These are phyloP conservation scores for Fusarium sp. DNA, from an alignment of 2,329 filamentous ascomycete genomes.

Conservation along the genomic window DNA sequence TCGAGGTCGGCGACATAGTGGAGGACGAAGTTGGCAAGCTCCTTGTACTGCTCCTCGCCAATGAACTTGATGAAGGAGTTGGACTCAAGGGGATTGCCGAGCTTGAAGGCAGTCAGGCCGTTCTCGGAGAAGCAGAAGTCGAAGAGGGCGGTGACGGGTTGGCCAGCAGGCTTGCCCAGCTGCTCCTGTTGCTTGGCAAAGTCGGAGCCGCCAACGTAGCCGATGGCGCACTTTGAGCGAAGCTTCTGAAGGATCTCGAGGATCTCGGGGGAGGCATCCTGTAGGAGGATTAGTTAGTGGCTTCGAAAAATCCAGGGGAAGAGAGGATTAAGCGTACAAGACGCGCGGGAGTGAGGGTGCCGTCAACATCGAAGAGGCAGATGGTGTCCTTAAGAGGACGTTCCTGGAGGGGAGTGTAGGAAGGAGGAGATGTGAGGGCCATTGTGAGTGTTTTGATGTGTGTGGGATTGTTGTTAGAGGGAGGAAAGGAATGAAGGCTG, in stretches of 20 bases:
- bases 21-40: slow-evolving; percentile 80
- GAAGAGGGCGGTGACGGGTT: slow-evolving; percentile 85
- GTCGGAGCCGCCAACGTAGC: slow-evolving; percentile 93
- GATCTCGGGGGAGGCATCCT: slow-evolving; percentile 84
- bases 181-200: slow-evolving; percentile 96
- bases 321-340: slow-evolving; percentile 64
- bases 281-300: slow-evolving; percentile 1
- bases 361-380: slow-evolving; percentile 96
- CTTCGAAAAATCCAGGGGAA: background rate
- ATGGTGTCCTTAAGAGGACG: slow-evolving; percentile 94
- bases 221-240: slow-evolving; percentile 89
- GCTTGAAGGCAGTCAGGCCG: slow-evolving; percentile 89
- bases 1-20: slow-evolving; percentile 89
- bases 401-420: slow-evolving; percentile 81
- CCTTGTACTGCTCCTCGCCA: slow-evolving; percentile 86
- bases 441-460: slow-evolving; percentile 51
- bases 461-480: slow-evolving; percentile 3
- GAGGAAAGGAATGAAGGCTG: background rate
- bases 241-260: slow-evolving; percentile 82
- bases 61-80: slow-evolving; percentile 93
- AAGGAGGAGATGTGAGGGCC: slow-evolving; percentile 53
- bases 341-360: slow-evolving; percentile 87
- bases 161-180: slow-evolving; percentile 74
- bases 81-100: slow-evolving; percentile 80
- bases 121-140: slow-evolving; percentile 99